These are phyloP conservation scores for Melanomma pulvis-pyrius DNA, from an alignment of 495 filamentous ascomycete species.

Conservation along the genomic window DNA sequence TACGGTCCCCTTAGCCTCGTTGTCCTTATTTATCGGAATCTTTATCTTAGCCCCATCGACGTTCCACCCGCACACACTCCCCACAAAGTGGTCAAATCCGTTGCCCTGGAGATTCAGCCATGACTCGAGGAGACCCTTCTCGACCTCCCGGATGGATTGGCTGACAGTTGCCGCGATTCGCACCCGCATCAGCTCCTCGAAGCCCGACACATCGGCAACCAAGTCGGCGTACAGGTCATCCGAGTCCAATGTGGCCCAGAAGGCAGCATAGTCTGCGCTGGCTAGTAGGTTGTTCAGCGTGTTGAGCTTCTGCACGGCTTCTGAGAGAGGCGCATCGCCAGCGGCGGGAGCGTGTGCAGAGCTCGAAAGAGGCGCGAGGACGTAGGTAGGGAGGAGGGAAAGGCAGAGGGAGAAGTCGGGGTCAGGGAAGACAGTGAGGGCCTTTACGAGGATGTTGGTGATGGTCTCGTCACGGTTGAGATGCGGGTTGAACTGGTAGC, in stretches of 20 bases:
- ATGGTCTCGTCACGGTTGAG: slow-evolving; percentile 93
- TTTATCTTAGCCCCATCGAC: slow-evolving; percentile 66
- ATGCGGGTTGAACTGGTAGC: slow-evolving; percentile 99
- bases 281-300: slow-evolving; percentile 82
- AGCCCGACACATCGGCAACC: slow-evolving; percentile 88
- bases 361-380: slow-evolving; percentile 58
- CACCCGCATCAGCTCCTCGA: slow-evolving; percentile 93
- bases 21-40: slow-evolving; percentile 92
- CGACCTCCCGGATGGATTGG: slow-evolving; percentile 84
- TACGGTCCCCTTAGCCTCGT: slow-evolving; percentile 95
- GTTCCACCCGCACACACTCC: slow-evolving; percentile 85
- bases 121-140: slow-evolving; percentile 72
- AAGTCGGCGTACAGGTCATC: slow-evolving; percentile 97
- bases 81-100: slow-evolving; percentile 77
- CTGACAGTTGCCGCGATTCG: slow-evolving; percentile 87
- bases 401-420: slow-evolving; percentile 93
- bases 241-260: slow-evolving; percentile 90
- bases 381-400: slow-evolving; percentile 82
- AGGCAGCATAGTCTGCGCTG: slow-evolving; percentile 80
- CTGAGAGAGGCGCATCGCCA: slow-evolving; percentile 63
- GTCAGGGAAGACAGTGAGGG: slow-evolving; percentile 94
- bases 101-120: slow-evolving; percentile 81
- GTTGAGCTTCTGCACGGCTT: slow-evolving; percentile 88
- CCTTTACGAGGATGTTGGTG: slow-evolving; percentile 98
- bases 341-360: slow-evolving; percentile 47